Base-by-base conservation (phyloP, 495 filamentous ascomycete species). In the Baudoinia panamericana region DNA sequence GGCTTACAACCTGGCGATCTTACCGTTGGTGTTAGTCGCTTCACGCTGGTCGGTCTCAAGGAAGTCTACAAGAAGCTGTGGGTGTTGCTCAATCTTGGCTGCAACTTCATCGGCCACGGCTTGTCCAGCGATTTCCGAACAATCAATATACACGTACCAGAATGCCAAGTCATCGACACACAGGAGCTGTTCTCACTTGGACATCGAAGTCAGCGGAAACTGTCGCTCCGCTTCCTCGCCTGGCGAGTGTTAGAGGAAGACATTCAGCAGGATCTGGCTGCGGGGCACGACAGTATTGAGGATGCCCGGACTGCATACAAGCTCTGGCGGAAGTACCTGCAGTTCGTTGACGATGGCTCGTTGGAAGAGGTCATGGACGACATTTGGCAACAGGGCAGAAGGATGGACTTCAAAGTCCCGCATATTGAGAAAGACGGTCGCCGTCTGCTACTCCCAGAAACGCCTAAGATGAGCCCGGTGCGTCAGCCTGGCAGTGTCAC, bases 11-110 rank as follows among this genome's bases (percentile, higher is more conserved):
- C 77, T 1, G 80, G 77, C 0, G 90, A 99, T 55, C 67, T 99
- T 17, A 82, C 94, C 53, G 71, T 75, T 3, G 65, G 65, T 22
- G 72, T 68, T 6, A 82, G 82, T 12, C 70, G 66, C 26, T 86
- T 92, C 60, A 79, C 82, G 39, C 70, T 95, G 0, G 82, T 96
- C 6, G 69, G 79, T 8, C 68, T 95, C 21, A 99, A 96, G 58
- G 72, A 76, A 13, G 88, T 86, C 6, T 96, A 96, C 66, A 99
- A 96, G 56, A 93, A 93, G 54, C 75, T 99, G 21, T 99, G 90
- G 90, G 70, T 96, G 10, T 73, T 99, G 6, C 72, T 96, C 7
- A 96, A 99, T 56, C 69, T 95, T 1, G 90, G 92, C 21, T 93
- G 84, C 61, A 67, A 81, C 31, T 99, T 99, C 59, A 75, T 99